Percentiles rank a stretch among this genome's conserved stretches.
phyloP scores from a whole-genome alignment of 1,284 basidiomycete genomes.

The Sporisorium graminicola region DNA sequence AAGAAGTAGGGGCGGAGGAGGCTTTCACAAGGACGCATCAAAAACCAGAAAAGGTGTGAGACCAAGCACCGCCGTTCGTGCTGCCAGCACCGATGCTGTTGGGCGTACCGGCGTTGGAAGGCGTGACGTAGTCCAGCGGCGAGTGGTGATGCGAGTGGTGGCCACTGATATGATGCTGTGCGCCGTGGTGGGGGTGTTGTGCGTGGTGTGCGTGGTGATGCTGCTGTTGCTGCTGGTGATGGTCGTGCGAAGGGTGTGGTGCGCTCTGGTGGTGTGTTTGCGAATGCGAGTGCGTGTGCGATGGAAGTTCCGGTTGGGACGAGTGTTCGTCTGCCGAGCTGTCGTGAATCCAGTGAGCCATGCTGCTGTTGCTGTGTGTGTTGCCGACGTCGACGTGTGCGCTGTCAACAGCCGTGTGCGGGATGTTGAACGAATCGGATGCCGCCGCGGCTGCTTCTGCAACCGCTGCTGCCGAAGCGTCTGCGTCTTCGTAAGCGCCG shows the following conservation, averaged over 20 bases:
- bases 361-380: constrained; percentile 6
- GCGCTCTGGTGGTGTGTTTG: constrained; percentile 18
- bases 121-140: constrained; percentile 37
- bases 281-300: constrained; percentile 23
- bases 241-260: constrained; percentile 21
- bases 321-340: constrained; percentile 35
- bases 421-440: constrained; percentile 31
- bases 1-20: not conserved
- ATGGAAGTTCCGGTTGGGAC: constrained; percentile 31
- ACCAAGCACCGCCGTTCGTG: constrained; percentile 28
- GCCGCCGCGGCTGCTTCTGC: constrained; percentile 8
- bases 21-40: no score
- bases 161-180: constrained; percentile 8
- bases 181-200: constrained; percentile 20
- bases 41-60: constrained; percentile 43
- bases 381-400: not conserved
- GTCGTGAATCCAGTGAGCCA: constrained; percentile 48
- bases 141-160: constrained; percentile 46
- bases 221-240: constrained; percentile 13
- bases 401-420: constrained; percentile 23
- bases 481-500: constrained; percentile 24
- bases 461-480: not conserved
- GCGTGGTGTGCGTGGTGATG: constrained; percentile 14
- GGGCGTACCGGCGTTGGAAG: constrained; percentile 34
- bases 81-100: constrained; percentile 42